Conservation (phyloP, 352 stramenopile genomes). For the Globisporangium paroecandrum region DNA sequence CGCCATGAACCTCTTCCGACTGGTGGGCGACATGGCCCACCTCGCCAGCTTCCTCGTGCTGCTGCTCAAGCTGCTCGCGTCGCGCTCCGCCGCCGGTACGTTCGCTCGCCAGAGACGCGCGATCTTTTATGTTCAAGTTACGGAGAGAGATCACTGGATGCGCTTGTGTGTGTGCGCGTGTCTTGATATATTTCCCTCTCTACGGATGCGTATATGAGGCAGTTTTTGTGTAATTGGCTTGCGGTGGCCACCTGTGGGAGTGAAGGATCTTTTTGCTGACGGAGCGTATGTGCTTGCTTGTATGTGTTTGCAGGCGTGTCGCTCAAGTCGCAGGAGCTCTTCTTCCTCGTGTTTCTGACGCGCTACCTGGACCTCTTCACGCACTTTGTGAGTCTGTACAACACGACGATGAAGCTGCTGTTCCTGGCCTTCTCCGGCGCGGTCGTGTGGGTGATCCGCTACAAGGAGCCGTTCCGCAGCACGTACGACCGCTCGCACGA, state of each 20-base stretch:
- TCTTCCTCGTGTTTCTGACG: slow-evolving; percentile 98
- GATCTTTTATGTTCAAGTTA: slow-evolving; percentile 3
- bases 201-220: not conserved
- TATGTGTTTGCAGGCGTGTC: slow-evolving; percentile 88
- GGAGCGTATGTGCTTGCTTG: not conserved
- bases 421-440: slow-evolving; percentile 96
- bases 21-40: slow-evolving; percentile 98
- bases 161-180: not conserved
- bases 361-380: slow-evolving; percentile 99
- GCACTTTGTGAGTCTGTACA: slow-evolving; percentile 95
- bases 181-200: not conserved
- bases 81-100: slow-evolving; percentile 72
- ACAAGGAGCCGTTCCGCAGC: slow-evolving; percentile 94
- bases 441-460: slow-evolving; percentile 98
- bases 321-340: slow-evolving; percentile 99
- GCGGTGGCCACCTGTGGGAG: not conserved
- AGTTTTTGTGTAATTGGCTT: not conserved
- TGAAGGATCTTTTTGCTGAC: not conserved
- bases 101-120: not conserved
- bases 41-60: slow-evolving; percentile 98
- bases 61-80: slow-evolving; percentile 93
- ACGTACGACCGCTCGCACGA: slow-evolving; percentile 99
- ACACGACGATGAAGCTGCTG: slow-evolving; percentile 98
- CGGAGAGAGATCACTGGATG: not conserved
- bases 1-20: slow-evolving; percentile 96